These are phyloP conservation scores for Suillus americanus DNA, from an alignment of 768 basidiomycete genomes.

Conservation along the genomic window DNA sequence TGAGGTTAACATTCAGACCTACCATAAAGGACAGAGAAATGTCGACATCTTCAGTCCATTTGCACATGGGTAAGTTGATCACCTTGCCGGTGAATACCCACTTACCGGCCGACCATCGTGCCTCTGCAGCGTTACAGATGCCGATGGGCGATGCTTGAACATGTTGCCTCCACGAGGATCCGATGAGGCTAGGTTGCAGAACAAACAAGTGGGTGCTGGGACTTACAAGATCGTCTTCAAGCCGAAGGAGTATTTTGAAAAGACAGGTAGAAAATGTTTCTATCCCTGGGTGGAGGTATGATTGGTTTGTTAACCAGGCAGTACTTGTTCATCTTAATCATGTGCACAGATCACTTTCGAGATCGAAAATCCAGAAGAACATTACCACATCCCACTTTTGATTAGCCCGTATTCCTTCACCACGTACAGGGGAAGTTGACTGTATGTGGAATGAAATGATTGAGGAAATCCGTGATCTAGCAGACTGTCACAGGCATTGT, in stretches of 20 bases:
- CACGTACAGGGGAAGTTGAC: constrained; percentile 87
- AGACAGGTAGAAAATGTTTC: constrained; percentile 63
- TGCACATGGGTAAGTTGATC: constrained; percentile 61
- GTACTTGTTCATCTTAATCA: background rate
- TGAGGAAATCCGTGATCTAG: background rate
- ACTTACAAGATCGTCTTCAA: constrained; percentile 86
- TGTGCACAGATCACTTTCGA: constrained; percentile 70
- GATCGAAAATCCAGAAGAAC: constrained; percentile 70
- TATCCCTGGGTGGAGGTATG: constrained; percentile 89
- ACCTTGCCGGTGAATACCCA: background rate
- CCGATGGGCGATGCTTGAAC: constrained; percentile 79
- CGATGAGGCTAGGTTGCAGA: constrained; percentile 40
- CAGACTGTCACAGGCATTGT: background rate
- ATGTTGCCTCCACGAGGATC: constrained; percentile 62
- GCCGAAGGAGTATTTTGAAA: constrained; percentile 79
- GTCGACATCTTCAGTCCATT: constrained; percentile 47
- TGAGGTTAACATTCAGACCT: constrained; percentile 57
- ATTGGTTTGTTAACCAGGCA: background rate
- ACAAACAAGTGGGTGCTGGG: constrained; percentile 44
- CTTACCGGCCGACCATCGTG: background rate
- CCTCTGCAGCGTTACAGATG: constrained; percentile 63
- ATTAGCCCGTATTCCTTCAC: constrained; percentile 92
- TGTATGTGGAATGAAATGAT: background rate
- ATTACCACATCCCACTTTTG: constrained; percentile 90
- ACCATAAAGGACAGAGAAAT: constrained; percentile 35